Evolutionary conservation across 2,329 filamentous ascomycete species (phyloP).

Genomic region (Aspergillus intermedius): DNA sequence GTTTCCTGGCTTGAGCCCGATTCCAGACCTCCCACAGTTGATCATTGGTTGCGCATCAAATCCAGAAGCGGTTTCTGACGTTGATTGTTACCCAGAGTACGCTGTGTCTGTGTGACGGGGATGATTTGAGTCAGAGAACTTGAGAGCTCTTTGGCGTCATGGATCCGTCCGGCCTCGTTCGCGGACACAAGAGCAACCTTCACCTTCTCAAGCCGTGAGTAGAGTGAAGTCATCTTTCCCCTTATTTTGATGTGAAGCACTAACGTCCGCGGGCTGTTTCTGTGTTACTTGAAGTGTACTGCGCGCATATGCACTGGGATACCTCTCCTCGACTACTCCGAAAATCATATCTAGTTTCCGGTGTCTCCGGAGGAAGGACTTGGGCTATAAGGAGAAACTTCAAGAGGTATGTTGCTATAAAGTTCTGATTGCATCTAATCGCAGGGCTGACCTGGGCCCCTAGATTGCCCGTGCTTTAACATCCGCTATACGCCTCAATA

Average conservation of each 20-base stretch:
- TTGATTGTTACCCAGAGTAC: conserved; percentile 1
- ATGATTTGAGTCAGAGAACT: conserved; percentile 17
- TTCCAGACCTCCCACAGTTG: background rate
- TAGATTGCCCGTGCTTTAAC: conserved; percentile 36
- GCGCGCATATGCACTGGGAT: conserved; percentile 44
- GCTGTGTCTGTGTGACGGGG: conserved; percentile 14
- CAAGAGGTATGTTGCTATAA: conserved; percentile 27
- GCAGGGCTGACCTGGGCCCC: conserved; percentile 14
- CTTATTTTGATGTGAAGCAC: conserved; percentile 5
- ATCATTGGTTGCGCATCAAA: background rate
- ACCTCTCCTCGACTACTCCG: conserved; percentile 43
- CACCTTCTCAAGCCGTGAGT: conserved; percentile 31
- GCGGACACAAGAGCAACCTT: conserved; percentile 15
- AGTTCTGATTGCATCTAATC: background rate
- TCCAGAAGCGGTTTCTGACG: background rate
- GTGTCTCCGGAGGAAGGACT: conserved; percentile 26
- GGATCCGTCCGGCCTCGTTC: conserved; percentile 18
- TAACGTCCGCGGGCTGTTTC: conserved; percentile 5
- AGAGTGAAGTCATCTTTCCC: conserved; percentile 5
- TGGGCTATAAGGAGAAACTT: conserved; percentile 27
- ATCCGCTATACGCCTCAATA: conserved; percentile 37
- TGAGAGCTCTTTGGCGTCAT: conserved; percentile 14
- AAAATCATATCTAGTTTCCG: conserved; percentile 37
- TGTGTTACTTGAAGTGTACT: conserved; percentile 26
- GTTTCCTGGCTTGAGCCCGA: background rate